Conservation (phyloP, 805 yeast species). For the Torulaspora microellipsoides region DNA sequence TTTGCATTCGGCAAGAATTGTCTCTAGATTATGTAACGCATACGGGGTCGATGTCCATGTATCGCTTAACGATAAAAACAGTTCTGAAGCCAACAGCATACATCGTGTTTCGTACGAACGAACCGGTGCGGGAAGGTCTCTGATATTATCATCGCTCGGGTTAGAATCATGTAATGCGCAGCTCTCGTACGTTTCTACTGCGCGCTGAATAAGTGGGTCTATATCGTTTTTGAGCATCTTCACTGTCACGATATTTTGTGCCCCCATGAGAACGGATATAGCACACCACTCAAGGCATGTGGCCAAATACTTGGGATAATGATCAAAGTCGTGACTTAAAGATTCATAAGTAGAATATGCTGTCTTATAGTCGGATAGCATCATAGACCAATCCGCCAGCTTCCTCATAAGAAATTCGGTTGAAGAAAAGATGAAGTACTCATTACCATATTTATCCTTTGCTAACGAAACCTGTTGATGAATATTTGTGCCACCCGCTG, state of each 20-base stretch:
- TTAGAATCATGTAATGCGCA: constrained; percentile 37
- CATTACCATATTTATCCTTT: constrained; percentile 47
- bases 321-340: constrained; percentile 68
- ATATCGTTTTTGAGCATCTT: constrained; percentile 42
- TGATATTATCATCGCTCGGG: constrained; percentile 38
- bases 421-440: constrained; percentile 56
- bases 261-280: constrained; percentile 60
- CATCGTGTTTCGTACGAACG: constrained; percentile 65
- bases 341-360: constrained; percentile 83
- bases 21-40: constrained; percentile 42
- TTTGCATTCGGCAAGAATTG: constrained; percentile 44
- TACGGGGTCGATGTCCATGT: constrained; percentile 41
- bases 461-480: constrained; percentile 24
- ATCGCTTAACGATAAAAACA: constrained; percentile 46
- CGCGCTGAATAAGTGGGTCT: constrained; percentile 37
- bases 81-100: constrained; percentile 61
- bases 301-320: constrained; percentile 48
- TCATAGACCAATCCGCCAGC: constrained; percentile 88
- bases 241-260: constrained; percentile 39
- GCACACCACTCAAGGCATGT: constrained; percentile 88
- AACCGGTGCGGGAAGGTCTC: constrained; percentile 39
- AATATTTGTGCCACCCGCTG: constrained; percentile 16
- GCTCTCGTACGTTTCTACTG: constrained; percentile 34
- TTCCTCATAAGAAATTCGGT: constrained; percentile 73
- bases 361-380: constrained; percentile 81